phyloP scores from a whole-genome alignment of 257 asterid species.

The Paraleonurus japonicus region DNA sequence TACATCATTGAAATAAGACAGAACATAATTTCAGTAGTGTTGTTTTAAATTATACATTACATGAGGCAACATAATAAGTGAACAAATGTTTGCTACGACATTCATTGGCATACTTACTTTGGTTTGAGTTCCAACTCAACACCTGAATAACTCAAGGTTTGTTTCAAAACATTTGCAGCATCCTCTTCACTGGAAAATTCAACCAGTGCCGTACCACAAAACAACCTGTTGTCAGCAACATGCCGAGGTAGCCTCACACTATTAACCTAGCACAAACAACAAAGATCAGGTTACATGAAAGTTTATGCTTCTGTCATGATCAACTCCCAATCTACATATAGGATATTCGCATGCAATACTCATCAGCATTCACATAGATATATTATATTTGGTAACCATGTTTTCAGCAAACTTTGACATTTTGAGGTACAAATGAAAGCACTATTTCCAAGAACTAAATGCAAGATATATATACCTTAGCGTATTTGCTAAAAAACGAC shows the following conservation, averaged over 20 bases:
- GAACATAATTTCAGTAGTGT: background rate
- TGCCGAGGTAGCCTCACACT: conserved; percentile 99
- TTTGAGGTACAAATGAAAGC: background rate
- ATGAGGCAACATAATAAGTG: background rate
- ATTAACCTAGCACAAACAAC: conserved; percentile 58
- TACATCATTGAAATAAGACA: background rate
- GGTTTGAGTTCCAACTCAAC: conserved; percentile 72
- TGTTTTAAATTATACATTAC: background rate
- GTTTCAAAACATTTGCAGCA: conserved; percentile 63
- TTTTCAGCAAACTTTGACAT: background rate
- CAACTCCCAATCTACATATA: too few relatives aligned
- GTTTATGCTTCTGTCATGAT: too few relatives aligned
- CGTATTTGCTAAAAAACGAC: conserved; percentile 63
- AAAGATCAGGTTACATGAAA: background rate
- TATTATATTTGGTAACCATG: background rate
- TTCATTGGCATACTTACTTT: conserved; percentile 51
- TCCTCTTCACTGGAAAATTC: conserved; percentile 90
- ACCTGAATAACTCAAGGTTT: conserved; percentile 69
- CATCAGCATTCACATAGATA: background rate
- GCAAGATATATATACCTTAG: conserved; percentile 46
- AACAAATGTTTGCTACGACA: background rate
- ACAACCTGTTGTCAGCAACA: conserved; percentile 78
- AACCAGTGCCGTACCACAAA: conserved; percentile 84
- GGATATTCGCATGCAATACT: too few relatives aligned
- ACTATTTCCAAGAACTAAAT: background rate